Base-by-base conservation (phyloP, 164 flowering plant species). In the Aristolochia contorta region DNA sequence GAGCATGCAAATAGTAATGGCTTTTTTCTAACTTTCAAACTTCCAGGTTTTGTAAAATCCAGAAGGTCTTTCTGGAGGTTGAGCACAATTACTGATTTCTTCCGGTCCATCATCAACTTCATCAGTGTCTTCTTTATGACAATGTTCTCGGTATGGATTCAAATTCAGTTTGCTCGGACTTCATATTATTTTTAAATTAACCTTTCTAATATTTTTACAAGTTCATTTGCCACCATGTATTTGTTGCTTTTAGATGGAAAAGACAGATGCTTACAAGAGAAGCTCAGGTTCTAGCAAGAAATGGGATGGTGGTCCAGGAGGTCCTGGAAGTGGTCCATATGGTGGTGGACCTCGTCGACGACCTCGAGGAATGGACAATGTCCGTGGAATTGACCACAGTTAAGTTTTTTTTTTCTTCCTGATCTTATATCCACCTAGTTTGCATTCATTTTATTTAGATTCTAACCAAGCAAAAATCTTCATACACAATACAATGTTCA, bases 371-470 rank as follows among this genome's bases (percentile, higher is more conserved):
- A 21, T 93, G 58, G 91, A 88, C 67, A 88, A 92, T 72, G 96
- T 91, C 59, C 79, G 94, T 45, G 96, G 96, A 24, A 77, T 78
- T 64, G 92, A 90, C 73, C 98, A 93, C 49, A 82, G 98, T 93
- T n/a, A 77, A 79, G 91, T 72, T 54, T 20, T 27, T 27, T 27
- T 27, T 27, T n/a, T n/a, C n/a, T n/a, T n/a, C n/a, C n/a, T n/a
- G n/a, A n/a, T n/a, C n/a, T 32, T 32, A 32, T 4, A 37, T 3
- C 43, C 7, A 37, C 10, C 43, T 6, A 3, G 43, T 37, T 37
- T 10, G 9, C 12, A 10, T 37, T 37, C 7, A 10, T 37, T 37
- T 37, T 8, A 4, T 10, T 27, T 37, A 10, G 43, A 37, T 3
- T 37, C 3, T 37, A 37, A 37, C 43, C 5, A 37, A 37, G 43